Percentiles rank a stretch among this genome's conserved stretches.
Conservation (phyloP, 345 rosid species). For the Triadica sebifera region DNA sequence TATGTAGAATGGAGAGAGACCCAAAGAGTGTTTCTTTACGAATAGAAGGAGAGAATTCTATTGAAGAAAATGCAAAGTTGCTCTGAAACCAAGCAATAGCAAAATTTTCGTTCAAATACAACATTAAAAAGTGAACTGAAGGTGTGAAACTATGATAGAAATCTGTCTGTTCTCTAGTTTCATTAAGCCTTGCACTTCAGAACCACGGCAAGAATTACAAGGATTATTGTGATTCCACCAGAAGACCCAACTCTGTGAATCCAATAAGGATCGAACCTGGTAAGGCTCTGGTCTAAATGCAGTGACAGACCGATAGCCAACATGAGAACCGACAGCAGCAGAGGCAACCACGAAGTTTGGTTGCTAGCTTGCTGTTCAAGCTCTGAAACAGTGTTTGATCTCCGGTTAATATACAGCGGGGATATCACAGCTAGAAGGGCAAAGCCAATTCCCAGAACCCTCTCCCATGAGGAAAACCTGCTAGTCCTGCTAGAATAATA, state of each 20-base stretch:
- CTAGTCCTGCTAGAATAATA: constrained; percentile 51
- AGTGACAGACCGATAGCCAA: constrained; percentile 52
- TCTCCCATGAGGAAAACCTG: constrained; percentile 46
- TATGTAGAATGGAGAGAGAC: no score
- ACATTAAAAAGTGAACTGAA: not conserved
- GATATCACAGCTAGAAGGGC: constrained; percentile 59
- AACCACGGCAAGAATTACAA: constrained; percentile 62
- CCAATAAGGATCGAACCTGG: constrained; percentile 79
- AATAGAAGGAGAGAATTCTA: not conserved
- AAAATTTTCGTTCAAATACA: not conserved
- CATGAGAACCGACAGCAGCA: constrained; percentile 54
- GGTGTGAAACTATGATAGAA: no score
- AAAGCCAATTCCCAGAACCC: constrained; percentile 38
- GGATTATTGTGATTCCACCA: constrained; percentile 65
- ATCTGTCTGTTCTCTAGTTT: not conserved
- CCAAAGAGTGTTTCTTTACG: no score
- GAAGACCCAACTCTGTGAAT: constrained; percentile 87
- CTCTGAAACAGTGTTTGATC: constrained; percentile 35
- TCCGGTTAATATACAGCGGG: constrained; percentile 60
- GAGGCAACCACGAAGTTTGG: constrained; percentile 42
- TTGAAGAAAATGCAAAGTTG: not conserved
- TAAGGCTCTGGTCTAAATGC: constrained; percentile 53
- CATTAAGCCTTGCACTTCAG: constrained; percentile 48
- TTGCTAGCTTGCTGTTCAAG: constrained; percentile 40
- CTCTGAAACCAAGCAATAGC: not conserved